Evolutionary conservation across 2,329 filamentous ascomycete species (phyloP).

Genomic region (Dactylellina cionopaga): DNA sequence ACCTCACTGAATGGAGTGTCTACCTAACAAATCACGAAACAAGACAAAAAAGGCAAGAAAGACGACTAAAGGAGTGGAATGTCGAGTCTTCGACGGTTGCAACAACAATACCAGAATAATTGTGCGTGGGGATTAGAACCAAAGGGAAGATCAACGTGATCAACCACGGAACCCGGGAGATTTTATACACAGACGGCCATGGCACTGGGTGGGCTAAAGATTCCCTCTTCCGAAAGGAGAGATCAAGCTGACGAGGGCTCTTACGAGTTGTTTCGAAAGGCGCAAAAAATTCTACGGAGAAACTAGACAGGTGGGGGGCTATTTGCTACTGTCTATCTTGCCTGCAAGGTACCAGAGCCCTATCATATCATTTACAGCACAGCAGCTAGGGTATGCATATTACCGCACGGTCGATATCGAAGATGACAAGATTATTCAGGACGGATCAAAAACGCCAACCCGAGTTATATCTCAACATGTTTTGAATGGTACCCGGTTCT

Average conservation of each 20-base stretch:
- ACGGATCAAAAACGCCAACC: constrained; percentile 30
- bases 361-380: constrained; percentile 33
- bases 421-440: constrained; percentile 16
- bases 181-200: constrained; percentile 49
- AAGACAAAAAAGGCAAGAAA: neutral
- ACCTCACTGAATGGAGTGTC: constrained; percentile 43
- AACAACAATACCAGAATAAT: constrained; percentile 34
- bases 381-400: constrained; percentile 15
- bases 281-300: constrained; percentile 25
- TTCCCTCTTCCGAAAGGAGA: neutral
- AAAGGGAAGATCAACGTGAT: constrained; percentile 36
- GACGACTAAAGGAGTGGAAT: constrained; percentile 38
- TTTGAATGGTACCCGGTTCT: constrained; percentile 30
- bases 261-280: constrained; percentile 43
- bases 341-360: constrained; percentile 26
- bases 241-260: constrained; percentile 9
- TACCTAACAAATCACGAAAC: constrained; percentile 9
- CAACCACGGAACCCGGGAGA: constrained; percentile 12
- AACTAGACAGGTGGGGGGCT: constrained; percentile 29
- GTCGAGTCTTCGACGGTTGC: constrained; percentile 39
- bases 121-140: constrained; percentile 1
- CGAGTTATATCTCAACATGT: constrained; percentile 26
- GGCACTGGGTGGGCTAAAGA: constrained; percentile 8
- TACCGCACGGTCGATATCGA: constrained; percentile 23
- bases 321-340: constrained; percentile 12